A percentile compares a stretch with the other conserved stretches of the same genome.
Evolutionary conservation across 257 asterid genomes (phyloP).

Genomic region (Haberlea rhodopensis): DNA sequence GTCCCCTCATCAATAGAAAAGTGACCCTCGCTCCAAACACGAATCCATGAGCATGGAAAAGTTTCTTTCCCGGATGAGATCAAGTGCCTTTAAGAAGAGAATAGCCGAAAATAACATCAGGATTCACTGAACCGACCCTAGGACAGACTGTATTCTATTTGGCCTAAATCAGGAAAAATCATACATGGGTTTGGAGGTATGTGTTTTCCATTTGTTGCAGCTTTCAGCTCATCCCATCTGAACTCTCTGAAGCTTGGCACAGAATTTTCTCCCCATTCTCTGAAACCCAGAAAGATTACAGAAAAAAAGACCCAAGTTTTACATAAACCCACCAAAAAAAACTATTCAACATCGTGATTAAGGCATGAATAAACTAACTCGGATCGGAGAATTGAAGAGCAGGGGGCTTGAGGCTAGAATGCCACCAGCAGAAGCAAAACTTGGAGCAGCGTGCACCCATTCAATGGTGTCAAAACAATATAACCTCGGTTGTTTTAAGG

Average conservation of each 20-base stretch:
- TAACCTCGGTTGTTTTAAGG: slow-evolving; percentile 11
- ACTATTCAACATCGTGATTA: not conserved
- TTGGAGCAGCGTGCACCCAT: slow-evolving; percentile 62
- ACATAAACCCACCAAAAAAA: slow-evolving; percentile 19
- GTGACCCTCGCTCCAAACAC: slow-evolving; percentile 90
- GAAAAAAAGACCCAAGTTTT: slow-evolving; percentile 8
- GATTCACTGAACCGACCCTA: not conserved
- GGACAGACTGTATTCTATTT: not conserved
- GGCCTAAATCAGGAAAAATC: not conserved
- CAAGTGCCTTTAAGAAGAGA: slow-evolving; percentile 45
- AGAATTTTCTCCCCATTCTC: slow-evolving; percentile 47
- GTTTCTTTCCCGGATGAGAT: slow-evolving; percentile 58
- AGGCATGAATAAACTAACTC: slow-evolving; percentile 31
- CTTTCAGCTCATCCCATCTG: slow-evolving; percentile 51
- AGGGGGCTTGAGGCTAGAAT: slow-evolving; percentile 47
- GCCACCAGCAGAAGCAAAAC: slow-evolving; percentile 58
- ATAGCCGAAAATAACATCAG: not conserved
- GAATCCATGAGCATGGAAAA: slow-evolving; percentile 64
- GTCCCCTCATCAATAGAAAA: slow-evolving; percentile 81
- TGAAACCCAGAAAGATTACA: slow-evolving; percentile 15
- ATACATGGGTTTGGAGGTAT: slow-evolving; percentile 72
- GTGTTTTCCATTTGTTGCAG: slow-evolving; percentile 61
- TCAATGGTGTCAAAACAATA: slow-evolving; percentile 16
- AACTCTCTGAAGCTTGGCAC: slow-evolving; percentile 50
- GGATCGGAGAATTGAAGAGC: slow-evolving; percentile 46